A percentile compares a stretch with the other conserved stretches of the same genome.
Conservation (phyloP, 768 basidiomycete genomes). For the Xerocomus spinulosus region DNA sequence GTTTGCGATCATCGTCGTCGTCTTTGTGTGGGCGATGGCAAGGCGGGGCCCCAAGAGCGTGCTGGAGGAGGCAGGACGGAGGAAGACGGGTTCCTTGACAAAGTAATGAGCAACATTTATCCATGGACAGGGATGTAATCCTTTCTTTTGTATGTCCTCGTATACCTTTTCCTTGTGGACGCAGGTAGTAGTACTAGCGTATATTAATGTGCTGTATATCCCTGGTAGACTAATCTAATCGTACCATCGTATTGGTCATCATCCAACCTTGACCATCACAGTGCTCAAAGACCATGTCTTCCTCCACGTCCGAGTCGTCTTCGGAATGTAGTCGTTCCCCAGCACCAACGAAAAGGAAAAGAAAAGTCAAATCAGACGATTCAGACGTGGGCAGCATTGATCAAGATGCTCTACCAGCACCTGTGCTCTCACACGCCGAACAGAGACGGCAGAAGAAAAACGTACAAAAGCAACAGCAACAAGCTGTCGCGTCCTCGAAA, state of each 20-base stretch:
- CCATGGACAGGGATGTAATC: slow-evolving; percentile 6
- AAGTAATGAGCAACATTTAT: background rate
- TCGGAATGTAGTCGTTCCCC: slow-evolving; percentile 33
- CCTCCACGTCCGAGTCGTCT: slow-evolving; percentile 24
- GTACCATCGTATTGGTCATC: slow-evolving; percentile 2
- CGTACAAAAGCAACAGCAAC: slow-evolving; percentile 26
- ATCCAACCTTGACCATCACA: no score
- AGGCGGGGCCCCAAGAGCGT: slow-evolving; percentile 70
- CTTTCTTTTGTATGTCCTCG: slow-evolving; percentile 3
- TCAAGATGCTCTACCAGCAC: slow-evolving; percentile 3
- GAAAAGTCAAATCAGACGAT: slow-evolving; percentile 19
- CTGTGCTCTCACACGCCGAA: slow-evolving; percentile 66
- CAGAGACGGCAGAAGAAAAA: slow-evolving; percentile 57
- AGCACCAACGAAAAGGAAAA: slow-evolving; percentile 22
- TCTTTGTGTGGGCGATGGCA: slow-evolving; percentile 81
- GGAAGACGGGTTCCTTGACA: slow-evolving; percentile 19
- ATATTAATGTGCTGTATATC: slow-evolving; percentile 23
- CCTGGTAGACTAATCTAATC: slow-evolving; percentile 11
- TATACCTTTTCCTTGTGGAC: background rate
- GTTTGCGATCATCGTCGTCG: slow-evolving; percentile 65
- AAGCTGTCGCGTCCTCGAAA: background rate
- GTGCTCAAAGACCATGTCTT: slow-evolving; percentile 22
- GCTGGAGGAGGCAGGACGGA: slow-evolving; percentile 42
- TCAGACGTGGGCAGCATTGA: slow-evolving; percentile 8
- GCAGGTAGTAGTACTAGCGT: slow-evolving; percentile 16